Evolutionary conservation across 2,329 filamentous ascomycete species (phyloP).

Genomic region (Lasiodiplodia gonubiensis): DNA sequence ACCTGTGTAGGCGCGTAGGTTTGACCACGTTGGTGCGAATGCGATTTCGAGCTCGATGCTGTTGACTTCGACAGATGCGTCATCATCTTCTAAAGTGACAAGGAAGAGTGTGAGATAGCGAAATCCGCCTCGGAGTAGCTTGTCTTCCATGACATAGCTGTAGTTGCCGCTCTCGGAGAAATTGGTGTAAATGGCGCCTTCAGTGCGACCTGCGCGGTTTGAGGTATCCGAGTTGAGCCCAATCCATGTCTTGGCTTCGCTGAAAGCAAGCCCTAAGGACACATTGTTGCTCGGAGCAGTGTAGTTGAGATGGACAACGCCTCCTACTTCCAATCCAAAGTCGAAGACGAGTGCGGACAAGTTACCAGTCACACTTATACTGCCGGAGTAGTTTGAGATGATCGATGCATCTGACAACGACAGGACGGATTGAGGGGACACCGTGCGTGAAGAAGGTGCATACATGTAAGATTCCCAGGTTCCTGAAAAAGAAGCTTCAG

Average conservation of each 20-base stretch:
- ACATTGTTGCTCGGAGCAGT: background rate
- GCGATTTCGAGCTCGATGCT: background rate
- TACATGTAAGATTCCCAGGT: background rate
- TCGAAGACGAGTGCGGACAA: background rate
- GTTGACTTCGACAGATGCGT: background rate
- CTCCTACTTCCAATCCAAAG: background rate
- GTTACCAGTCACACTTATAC: background rate
- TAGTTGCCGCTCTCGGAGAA: background rate
- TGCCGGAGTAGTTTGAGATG: background rate
- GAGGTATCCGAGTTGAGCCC: background rate
- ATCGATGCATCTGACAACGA: background rate
- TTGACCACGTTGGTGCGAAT: conserved; percentile 41
- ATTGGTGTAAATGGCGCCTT: background rate
- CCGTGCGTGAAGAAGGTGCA: background rate
- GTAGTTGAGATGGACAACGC: background rate
- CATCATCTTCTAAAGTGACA: background rate
- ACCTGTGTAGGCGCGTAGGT: conserved; percentile 47
- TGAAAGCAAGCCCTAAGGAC: background rate
- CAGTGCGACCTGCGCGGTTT: background rate
- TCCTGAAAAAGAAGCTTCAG: too few species aligned
- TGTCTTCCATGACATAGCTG: background rate
- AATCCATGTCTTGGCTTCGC: background rate
- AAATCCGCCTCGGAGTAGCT: background rate
- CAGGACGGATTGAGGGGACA: background rate
- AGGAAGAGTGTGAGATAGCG: background rate